Percentiles rank a stretch among this genome's conserved stretches.
These are phyloP conservation scores for Rubroshorea leprosula DNA, from an alignment of 345 rosid species.

Conservation along the genomic window DNA sequence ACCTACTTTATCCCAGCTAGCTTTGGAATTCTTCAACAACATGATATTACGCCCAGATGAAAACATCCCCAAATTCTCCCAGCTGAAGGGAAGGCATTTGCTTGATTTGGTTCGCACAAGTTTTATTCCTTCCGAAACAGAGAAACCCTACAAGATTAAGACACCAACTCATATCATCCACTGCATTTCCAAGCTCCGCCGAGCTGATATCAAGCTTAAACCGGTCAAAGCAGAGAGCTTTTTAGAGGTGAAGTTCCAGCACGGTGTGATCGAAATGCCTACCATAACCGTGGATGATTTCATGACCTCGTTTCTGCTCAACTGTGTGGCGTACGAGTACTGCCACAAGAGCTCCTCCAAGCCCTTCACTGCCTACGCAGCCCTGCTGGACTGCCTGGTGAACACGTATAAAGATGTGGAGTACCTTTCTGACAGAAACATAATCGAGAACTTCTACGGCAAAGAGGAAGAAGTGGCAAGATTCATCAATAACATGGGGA, in stretches of 20 bases:
- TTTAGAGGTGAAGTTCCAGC: constrained; percentile 47
- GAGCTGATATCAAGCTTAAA: constrained; percentile 46
- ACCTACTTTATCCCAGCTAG: constrained; percentile 34
- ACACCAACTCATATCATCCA: constrained; percentile 42
- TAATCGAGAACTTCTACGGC: constrained; percentile 65
- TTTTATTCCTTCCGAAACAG: constrained; percentile 30
- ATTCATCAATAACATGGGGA: constrained; percentile 58
- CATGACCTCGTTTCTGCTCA: constrained; percentile 57
- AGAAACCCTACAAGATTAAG: background rate
- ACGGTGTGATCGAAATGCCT: constrained; percentile 69
- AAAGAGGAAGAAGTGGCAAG: constrained; percentile 57
- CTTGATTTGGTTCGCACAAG: constrained; percentile 64
- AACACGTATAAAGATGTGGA: constrained; percentile 60
- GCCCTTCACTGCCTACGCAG: constrained; percentile 69
- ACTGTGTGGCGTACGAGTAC: constrained; percentile 80
- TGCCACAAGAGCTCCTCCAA: constrained; percentile 49
- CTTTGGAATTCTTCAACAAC: constrained; percentile 61
- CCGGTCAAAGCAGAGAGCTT: constrained; percentile 36
- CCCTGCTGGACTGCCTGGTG: constrained; percentile 57
- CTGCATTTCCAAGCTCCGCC: constrained; percentile 61
- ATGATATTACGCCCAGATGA: constrained; percentile 31
- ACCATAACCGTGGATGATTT: constrained; percentile 59
- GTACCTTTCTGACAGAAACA: constrained; percentile 47
- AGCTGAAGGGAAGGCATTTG: constrained; percentile 44
- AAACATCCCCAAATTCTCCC: constrained; percentile 22